Evolutionary conservation across 768 basidiomycete species (phyloP), one percentile per base, ranked within the genome.

Genomic region (Kwoniella botswanensis): DNA sequence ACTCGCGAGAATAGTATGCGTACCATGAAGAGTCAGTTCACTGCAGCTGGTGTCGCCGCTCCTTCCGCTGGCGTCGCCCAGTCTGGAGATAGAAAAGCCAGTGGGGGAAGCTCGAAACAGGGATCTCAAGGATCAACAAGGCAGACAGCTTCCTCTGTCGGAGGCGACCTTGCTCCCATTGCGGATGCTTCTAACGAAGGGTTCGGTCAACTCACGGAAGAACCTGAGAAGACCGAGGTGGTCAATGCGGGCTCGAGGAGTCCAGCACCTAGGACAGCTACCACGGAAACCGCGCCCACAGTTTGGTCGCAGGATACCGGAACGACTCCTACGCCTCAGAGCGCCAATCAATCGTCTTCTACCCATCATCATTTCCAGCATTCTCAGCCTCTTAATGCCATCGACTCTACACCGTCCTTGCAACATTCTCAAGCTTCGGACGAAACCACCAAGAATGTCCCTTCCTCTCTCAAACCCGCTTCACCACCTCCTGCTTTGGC

Each of bases 1-100:
- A 78, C 74, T 68, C 68, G 82, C 13, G 63, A 76, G 55, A 79
- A 77, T 26, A 79, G 78, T 53, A 77, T 76, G 22, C 53, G 72
- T 6, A 83, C 82, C 1, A 62, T 69, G 22, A 68, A 68, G 24
- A 56, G 63, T 50, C 64, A 74, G 53, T 68, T 73, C 68, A 69
- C 67, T 6, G 65, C 60, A 35, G 52, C 29, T 17, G 67, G 67
- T n/a, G 22, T 63, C 9, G 67, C 59, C 9, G 66, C 57, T 9
- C 54, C 64, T 13, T 18, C 11, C 12, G 43, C 53, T 13, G 55
- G 65, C 22, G 24, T 54, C 17, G 58, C 53, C 42, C 60, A 3
- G 4, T 26, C 54, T n/a, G 56, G 67, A 26, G 71, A 70, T 35
- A 54, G 72, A 13, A 65, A 74, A 42, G 57, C 56, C 4, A 75